A percentile compares a stretch with the other conserved stretches of the same genome.
These are phyloP conservation scores for Cutaneotrichosporon sp. DNA, from an alignment of 1,284 basidiomycete species.

Conservation along the genomic window DNA sequence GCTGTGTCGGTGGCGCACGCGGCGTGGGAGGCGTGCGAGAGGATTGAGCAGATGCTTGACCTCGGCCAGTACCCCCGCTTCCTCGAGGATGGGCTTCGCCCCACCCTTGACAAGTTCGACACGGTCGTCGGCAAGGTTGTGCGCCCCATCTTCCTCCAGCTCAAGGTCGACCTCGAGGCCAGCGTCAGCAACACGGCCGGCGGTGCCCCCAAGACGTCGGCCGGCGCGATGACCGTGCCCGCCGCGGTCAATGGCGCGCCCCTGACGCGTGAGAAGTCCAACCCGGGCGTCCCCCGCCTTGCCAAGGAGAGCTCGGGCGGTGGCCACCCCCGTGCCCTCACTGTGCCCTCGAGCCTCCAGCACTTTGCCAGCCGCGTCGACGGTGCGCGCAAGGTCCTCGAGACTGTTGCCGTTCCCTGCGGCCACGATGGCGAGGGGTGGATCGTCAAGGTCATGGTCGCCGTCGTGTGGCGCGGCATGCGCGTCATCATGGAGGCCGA, in stretches of 20 bases:
- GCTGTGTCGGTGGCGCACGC: conserved; percentile 52
- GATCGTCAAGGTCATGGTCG: conserved; percentile 52
- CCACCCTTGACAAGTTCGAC: conserved; percentile 61
- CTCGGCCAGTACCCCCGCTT: conserved; percentile 51
- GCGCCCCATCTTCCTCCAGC: conserved; percentile 46
- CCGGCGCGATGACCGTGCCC: conserved; percentile 42
- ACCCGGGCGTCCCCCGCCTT: conserved; percentile 31
- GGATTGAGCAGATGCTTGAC: conserved; percentile 51
- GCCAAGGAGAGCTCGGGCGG: conserved; percentile 43
- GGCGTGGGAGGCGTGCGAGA: conserved; percentile 54
- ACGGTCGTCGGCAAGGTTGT: conserved; percentile 53
- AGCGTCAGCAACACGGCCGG: conserved; percentile 40
- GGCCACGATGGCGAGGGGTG: conserved; percentile 54
- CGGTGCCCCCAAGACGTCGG: conserved; percentile 39
- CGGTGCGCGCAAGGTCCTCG: conserved; percentile 47
- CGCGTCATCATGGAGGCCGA: conserved; percentile 46
- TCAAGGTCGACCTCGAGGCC: conserved; percentile 50
- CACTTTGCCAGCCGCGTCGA: conserved; percentile 53
- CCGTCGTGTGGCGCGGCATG: conserved; percentile 54
- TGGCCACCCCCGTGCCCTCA: conserved; percentile 35
- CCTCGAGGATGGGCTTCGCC: conserved; percentile 61
- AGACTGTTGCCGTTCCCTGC: conserved; percentile 48
- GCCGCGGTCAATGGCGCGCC: conserved; percentile 24
- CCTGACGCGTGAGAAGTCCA: conserved; percentile 36
- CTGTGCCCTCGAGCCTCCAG: conserved; percentile 48